Evolutionary conservation across 352 stramenopile genomes (phyloP).

Genomic region (Pythium brassicae): DNA sequence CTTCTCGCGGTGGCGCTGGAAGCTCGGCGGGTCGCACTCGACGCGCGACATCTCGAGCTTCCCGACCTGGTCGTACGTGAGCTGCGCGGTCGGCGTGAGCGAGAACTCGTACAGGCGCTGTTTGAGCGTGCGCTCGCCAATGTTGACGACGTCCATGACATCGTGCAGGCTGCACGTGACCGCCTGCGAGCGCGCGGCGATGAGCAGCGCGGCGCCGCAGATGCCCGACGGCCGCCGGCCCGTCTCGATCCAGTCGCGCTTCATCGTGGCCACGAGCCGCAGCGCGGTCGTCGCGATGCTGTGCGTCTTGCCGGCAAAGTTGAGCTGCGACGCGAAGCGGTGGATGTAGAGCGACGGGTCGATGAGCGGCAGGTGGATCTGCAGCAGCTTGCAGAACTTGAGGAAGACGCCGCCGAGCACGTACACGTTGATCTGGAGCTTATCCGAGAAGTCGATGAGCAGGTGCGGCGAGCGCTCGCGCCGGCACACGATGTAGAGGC

Average conservation of each 20-base stretch:
- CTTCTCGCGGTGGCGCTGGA: conserved; percentile 81
- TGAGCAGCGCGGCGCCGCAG: conserved; percentile 95
- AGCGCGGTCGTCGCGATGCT: conserved; percentile 94
- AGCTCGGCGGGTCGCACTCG: conserved; percentile 86
- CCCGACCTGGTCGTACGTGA: conserved; percentile 96
- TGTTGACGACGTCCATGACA: conserved; percentile 92
- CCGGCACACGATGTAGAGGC: conserved; percentile 98
- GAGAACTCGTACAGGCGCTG: conserved; percentile 97
- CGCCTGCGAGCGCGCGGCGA: conserved; percentile 95
- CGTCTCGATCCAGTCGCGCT: conserved; percentile 99
- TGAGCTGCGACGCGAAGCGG: conserved; percentile 97
- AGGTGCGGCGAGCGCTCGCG: conserved; percentile 97
- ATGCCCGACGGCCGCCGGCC: conserved; percentile 96
- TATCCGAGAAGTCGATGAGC: conserved; percentile 99
- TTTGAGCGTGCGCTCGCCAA: conserved; percentile 95
- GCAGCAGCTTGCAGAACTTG: conserved; percentile 92
- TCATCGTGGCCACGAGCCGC: conserved; percentile 96
- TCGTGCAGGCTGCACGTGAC: conserved; percentile 85
- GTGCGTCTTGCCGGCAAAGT: conserved; percentile 93
- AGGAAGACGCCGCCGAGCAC: conserved; percentile 84
- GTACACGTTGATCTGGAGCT: conserved; percentile 94
- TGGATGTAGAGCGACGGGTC: conserved; percentile 98
- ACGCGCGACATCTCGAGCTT: conserved; percentile 84
- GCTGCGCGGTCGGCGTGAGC: conserved; percentile 89
- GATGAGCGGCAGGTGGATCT: conserved; percentile 97